Evolutionary conservation across 2,329 filamentous ascomycete genomes (phyloP).

Genomic region (Corinectria fuckeliana): DNA sequence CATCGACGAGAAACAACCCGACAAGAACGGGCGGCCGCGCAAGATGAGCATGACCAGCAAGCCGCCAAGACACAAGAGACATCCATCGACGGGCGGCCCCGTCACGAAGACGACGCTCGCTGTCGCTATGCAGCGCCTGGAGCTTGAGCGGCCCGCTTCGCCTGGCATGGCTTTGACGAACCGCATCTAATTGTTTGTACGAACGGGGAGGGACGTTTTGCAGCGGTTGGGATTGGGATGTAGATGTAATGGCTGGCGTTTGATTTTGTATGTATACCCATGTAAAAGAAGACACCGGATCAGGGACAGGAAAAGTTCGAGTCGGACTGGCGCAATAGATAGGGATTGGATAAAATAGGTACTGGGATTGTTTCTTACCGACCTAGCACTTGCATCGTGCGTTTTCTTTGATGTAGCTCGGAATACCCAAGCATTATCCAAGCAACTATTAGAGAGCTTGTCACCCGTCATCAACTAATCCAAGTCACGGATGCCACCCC

Average conservation of each 20-base stretch:
- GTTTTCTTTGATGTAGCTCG: too few species aligned
- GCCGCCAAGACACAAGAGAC: slow-evolving; percentile 32
- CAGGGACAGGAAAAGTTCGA: background rate
- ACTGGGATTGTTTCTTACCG: background rate
- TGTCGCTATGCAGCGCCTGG: slow-evolving; percentile 35
- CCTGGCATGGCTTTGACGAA: slow-evolving; percentile 39
- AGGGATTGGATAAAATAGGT: background rate
- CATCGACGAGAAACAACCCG: slow-evolving; percentile 30
- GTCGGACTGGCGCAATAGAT: background rate
- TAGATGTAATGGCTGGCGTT: background rate
- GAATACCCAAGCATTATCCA: too few species aligned
- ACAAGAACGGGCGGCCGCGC: slow-evolving; percentile 36
- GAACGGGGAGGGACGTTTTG: background rate
- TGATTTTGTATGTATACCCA: background rate
- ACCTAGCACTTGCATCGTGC: too few species aligned
- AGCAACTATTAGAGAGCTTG: too few species aligned
- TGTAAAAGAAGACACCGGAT: background rate
- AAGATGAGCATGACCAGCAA: slow-evolving; percentile 41
- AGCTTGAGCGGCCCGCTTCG: slow-evolving; percentile 38
- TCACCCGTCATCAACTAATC: too few species aligned
- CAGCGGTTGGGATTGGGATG: background rate
- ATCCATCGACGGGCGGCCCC: slow-evolving; percentile 28
- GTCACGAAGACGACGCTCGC: slow-evolving; percentile 24
- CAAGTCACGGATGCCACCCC: too few species aligned
- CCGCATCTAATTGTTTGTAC: slow-evolving; percentile 27